phyloP scores from a whole-genome alignment of 148 eudicot species.

The Camellia lanceoleosa region DNA sequence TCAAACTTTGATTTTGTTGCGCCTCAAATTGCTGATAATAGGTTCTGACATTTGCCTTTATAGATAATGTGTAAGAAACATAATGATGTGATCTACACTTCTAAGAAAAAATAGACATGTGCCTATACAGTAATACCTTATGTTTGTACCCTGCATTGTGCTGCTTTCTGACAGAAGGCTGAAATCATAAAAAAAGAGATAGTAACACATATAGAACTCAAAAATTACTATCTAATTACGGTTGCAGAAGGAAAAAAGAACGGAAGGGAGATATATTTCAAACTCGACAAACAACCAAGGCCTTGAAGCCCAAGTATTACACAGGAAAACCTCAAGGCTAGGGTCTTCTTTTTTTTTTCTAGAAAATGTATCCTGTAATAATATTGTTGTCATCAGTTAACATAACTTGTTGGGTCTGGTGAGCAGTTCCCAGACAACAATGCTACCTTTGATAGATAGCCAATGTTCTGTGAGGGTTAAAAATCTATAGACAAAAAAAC shows the following conservation, averaged over 20 bases:
- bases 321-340: neutral
- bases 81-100: neutral
- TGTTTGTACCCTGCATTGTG: slow-evolving; percentile 97
- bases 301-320: neutral
- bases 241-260: neutral
- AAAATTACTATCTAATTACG: neutral
- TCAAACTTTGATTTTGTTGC: slow-evolving; percentile 78
- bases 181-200: slow-evolving; percentile 17
- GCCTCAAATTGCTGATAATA: slow-evolving; percentile 90
- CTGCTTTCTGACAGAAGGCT: slow-evolving; percentile 97
- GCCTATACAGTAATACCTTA: slow-evolving; percentile 44
- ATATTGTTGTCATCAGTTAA: no score
- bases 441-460: neutral
- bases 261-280: neutral
- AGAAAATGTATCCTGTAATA: no score
- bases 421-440: neutral
- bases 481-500: neutral
- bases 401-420: neutral
- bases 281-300: neutral
- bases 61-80: neutral
- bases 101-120: neutral
- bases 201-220: slow-evolving; percentile 5
- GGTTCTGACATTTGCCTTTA: slow-evolving; percentile 69
- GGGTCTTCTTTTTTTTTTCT: neutral
- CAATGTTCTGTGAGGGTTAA: neutral